Base-by-base conservation (phyloP, 1,284 basidiomycete genomes). In the Heterobasidion annosum region DNA sequence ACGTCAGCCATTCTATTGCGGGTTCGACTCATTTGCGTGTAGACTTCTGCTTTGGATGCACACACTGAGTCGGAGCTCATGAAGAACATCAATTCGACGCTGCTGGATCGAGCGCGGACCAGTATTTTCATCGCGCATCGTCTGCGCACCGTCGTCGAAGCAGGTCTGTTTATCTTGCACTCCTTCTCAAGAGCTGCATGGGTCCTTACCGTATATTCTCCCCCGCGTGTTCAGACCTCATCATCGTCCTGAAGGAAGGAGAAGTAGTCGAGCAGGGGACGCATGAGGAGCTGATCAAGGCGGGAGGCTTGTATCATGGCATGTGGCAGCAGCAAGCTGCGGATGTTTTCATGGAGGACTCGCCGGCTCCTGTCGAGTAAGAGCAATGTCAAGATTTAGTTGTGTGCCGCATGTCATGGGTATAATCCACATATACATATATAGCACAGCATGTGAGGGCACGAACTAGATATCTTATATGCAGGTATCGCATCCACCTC, bases 81-180 rank as follows among this genome's bases (percentile, higher is more conserved):
- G 94, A 81, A 83, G 61, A 98, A 97, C 65, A 91, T 99, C 69
- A 91, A 98, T 64, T 74, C 71, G 15, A 85, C 83, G 0, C 73
- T 99, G 19, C 70, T 90, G 32, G 83, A 86, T 60, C 85, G 86
- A 61, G 76, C 81, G 7, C 82, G 93, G 52, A 99, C 96, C 8
- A 93, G 92, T 57, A 91, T 99, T 59, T 98, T 99, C 66, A 93
- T 98, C 57, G 94, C 94, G 0, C 94, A 97, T 67, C 83, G 93
- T 46, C 70, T 98, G 46, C 81, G 92, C 34, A 98, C 96, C 0
- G 85, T 98, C 34, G 85, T 93, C 37, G 93, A 97, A 69, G 82
- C 93, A 9, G 89, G 89, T 83, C 59, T 54, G 79, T 70, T 25
- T 16, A 62, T 55, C 19, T 63, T 61, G 48, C 32, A 8, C 48